Evolutionary conservation across 2,329 filamentous ascomycete genomes (phyloP).

Genomic region (Fusarium duplospermum): DNA sequence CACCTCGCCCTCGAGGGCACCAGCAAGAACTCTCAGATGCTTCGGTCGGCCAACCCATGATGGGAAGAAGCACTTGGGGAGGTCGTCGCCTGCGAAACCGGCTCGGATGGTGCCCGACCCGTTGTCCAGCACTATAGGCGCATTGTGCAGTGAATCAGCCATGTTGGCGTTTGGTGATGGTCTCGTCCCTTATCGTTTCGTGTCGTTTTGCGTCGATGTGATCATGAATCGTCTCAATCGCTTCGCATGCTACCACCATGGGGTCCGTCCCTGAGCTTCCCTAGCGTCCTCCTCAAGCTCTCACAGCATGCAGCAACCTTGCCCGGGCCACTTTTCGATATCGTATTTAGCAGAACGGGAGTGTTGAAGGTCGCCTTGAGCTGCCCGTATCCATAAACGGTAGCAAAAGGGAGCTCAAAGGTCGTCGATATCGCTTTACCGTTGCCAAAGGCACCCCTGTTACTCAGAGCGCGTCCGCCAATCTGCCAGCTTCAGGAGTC

Average conservation of each 20-base stretch:
- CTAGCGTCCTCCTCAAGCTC: conserved; percentile 32
- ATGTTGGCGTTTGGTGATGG: conserved; percentile 49
- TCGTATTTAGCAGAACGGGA: conserved; percentile 16
- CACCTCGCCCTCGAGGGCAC: conserved; percentile 93
- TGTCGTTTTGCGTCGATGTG: conserved; percentile 20
- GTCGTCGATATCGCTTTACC: conserved; percentile 39
- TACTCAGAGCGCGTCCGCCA: conserved; percentile 37
- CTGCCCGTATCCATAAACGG: conserved; percentile 36
- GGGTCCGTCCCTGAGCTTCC: conserved; percentile 37
- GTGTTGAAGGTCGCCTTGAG: conserved; percentile 17
- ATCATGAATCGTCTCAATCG: conserved; percentile 34
- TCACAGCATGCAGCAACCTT: conserved; percentile 27
- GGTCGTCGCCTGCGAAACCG: conserved; percentile 94
- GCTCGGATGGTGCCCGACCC: conserved; percentile 97
- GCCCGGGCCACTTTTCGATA: conserved; percentile 8
- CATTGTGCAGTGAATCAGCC: conserved; percentile 85
- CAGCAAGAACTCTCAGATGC: conserved; percentile 93
- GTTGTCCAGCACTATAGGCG: conserved; percentile 98
- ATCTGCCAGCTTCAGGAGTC: conserved; percentile 44
- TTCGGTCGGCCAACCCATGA: conserved; percentile 98
- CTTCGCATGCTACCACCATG: conserved; percentile 28
- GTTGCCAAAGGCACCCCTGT: conserved; percentile 37
- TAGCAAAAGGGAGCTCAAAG: conserved; percentile 20
- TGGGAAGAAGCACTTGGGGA: conserved; percentile 96
- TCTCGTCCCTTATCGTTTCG: conserved; percentile 6